Evolutionary conservation across 768 basidiomycete species (phyloP), one percentile per base, ranked within the genome.

Genomic region (Kwoniella sp.): DNA sequence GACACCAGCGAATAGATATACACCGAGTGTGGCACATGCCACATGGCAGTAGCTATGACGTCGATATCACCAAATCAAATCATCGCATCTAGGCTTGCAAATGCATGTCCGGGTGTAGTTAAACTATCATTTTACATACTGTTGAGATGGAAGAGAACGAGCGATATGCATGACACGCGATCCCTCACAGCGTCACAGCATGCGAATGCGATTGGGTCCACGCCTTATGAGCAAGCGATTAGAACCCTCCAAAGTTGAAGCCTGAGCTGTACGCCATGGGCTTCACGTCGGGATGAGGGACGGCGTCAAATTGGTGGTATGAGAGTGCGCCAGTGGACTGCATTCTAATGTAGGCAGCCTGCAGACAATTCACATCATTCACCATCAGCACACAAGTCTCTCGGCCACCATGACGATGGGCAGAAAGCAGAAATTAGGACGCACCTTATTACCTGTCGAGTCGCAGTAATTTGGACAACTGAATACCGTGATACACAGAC

Each of bases 401-500:
- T n/a, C n/a, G n/a, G n/a, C n/a, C n/a, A n/a, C n/a, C n/a, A n/a
- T n/a, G n/a, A n/a, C n/a, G n/a, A n/a, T n/a, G n/a, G n/a, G n/a
- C n/a, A n/a, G 29, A 29, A 54, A 29, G 26, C 47, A n/a, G 8
- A 38, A 23, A 22, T 26, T 1, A 0, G 22, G 17, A 84, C 89
- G 79, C 76, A 92, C 93, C 81, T 92, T 93, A 72, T 78, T 80
- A 5, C 76, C 77, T 1, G 73, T 75, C n/a, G 68, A 62, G 61
- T 82, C 80, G 62, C 81, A 81, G 58, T 82, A 82, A 79, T 98
- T 97, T 2, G 95, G 95, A 41, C 95, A 94, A 51, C 91, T 93
- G 63, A 75, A 76, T 2, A 89, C 93, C 13, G 96, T 98, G 30
- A 91, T 94, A 81, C 95, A 96, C 48, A 96, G 83, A 1, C 96